A percentile compares a stretch with the other conserved stretches of the same genome.
Conservation (phyloP, 2,329 filamentous ascomycete species). For the Scleromitrula shiraiana region DNA sequence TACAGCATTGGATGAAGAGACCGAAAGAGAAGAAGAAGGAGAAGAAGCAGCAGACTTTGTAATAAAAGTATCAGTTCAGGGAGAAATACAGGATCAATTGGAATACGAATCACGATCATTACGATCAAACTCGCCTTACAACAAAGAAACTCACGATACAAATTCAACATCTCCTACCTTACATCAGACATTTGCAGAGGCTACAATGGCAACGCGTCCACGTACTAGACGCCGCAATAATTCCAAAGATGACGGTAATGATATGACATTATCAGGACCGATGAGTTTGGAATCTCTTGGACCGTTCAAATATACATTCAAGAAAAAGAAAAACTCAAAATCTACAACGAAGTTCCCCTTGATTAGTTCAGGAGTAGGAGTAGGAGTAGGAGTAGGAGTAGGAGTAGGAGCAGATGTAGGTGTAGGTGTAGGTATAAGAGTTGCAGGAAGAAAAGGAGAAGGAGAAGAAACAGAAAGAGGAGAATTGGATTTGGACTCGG, state of each 20-base stretch:
- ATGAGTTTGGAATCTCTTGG: conserved; percentile 12
- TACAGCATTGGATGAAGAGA: neutral
- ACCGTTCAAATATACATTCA: conserved; percentile 13
- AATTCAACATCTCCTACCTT: neutral
- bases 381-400: neutral
- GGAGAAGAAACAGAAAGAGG: neutral
- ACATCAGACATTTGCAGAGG: conserved; percentile 10
- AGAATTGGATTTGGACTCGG: neutral
- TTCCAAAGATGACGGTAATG: neutral
- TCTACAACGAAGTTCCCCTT: neutral
- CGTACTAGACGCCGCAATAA: conserved; percentile 4
- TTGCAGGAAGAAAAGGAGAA: too few relatives aligned
- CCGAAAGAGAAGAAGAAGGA: neutral
- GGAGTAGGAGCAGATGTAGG: neutral
- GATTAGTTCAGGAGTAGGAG: neutral
- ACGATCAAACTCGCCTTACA: neutral
- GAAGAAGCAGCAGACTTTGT: neutral
- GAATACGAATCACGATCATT: neutral
- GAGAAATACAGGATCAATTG: conserved; percentile 9
- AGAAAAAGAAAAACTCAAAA: conserved; percentile 10
- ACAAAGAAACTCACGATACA: neutral
- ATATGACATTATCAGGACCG: conserved; percentile 7
- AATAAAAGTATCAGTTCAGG: conserved; percentile 7
- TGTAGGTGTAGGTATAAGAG: neutral
- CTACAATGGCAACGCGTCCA: conserved; percentile 10